Conservation (phyloP, 352 stramenopile species). For the Pythium diclinum region DNA sequence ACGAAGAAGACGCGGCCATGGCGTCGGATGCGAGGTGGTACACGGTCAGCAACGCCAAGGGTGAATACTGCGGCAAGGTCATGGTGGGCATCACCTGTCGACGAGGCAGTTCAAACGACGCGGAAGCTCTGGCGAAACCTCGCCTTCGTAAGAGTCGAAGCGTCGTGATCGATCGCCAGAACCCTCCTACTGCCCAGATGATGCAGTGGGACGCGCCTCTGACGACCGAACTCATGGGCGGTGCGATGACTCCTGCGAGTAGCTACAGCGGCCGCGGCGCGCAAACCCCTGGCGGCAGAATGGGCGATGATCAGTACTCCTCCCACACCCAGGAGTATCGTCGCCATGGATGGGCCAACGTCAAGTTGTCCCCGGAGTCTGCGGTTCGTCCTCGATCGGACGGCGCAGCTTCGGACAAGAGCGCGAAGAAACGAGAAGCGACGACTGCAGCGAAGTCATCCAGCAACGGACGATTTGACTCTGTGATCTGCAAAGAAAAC, state of each 20-base stretch:
- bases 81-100: slow-evolving; percentile 77
- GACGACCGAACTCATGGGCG: slow-evolving; percentile 16
- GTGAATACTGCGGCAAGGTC: slow-evolving; percentile 85
- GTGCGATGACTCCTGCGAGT: slow-evolving; percentile 25
- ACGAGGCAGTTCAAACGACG: slow-evolving; percentile 26
- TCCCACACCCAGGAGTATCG: slow-evolving; percentile 34
- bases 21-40: slow-evolving; percentile 78
- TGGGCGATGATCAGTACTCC: slow-evolving; percentile 17
- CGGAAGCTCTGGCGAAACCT: slow-evolving; percentile 32
- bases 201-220: slow-evolving; percentile 55
- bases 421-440: slow-evolving; percentile 40
- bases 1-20: slow-evolving; percentile 72
- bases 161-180: slow-evolving; percentile 66
- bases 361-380: slow-evolving; percentile 71
- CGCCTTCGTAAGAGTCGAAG: slow-evolving; percentile 76
- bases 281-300: slow-evolving; percentile 12
- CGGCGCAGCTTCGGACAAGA: slow-evolving; percentile 38
- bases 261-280: slow-evolving; percentile 20
- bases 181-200: slow-evolving; percentile 69
- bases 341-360: slow-evolving; percentile 74
- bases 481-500: slow-evolving; percentile 82
- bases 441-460: slow-evolving; percentile 7
- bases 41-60: slow-evolving; percentile 81
- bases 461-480: slow-evolving; percentile 33
- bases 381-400: slow-evolving; percentile 54